Evolutionary conservation across 805 yeast species (phyloP), one percentile per base, ranked within the genome.

Genomic region (Wickerhamomyces strasburgensis): DNA sequence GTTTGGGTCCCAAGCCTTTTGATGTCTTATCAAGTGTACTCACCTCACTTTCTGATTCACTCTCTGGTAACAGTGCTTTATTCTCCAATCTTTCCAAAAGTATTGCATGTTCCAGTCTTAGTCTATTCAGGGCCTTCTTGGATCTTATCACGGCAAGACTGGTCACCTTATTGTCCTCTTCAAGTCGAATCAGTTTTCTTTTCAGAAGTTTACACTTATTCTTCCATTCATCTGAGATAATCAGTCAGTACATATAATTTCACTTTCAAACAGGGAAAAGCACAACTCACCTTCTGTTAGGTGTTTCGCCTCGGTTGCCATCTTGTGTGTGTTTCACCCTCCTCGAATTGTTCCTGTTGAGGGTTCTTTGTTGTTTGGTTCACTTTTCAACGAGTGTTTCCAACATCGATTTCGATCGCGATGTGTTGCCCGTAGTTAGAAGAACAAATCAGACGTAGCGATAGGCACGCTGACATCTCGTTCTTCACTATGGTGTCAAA

Each of bases 61-160:
- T 38, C 31, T 46, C 48, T 2, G 49, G 47, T 9, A 40, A 19
- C 5, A 52, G 39, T 0, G 76, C 69, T 38, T 77, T 67, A 7
- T 68, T 68, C 49, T 89, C 97, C 29, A 93, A 69, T 42, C 84
- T 70, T 56, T 90, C 96, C 30, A 89, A 62, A 21, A 93, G 63
- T 10, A 90, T 65, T 2, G 89, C 74, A 52, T 93, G 83, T 55
- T 93, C 98, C 31, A 88, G 70, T 40, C 95, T 74, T 31, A 86
- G 67, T 45, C 97, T 67, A 48, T 86, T 77, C 25, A 89, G 78
- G 7, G 88, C 75, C 19, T 77, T 70, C 45, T 84, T 77, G 10
- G 94, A 80, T 49, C 96, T 75, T 13, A 81, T 73, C 24, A 93
- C 76, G 2, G 93, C 84, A 21, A 87, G 62, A 1, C 88, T 73